A percentile compares a stretch with the other conserved stretches of the same genome.
Conservation (phyloP, 345 rosid species). For the Murraya paniculata region DNA sequence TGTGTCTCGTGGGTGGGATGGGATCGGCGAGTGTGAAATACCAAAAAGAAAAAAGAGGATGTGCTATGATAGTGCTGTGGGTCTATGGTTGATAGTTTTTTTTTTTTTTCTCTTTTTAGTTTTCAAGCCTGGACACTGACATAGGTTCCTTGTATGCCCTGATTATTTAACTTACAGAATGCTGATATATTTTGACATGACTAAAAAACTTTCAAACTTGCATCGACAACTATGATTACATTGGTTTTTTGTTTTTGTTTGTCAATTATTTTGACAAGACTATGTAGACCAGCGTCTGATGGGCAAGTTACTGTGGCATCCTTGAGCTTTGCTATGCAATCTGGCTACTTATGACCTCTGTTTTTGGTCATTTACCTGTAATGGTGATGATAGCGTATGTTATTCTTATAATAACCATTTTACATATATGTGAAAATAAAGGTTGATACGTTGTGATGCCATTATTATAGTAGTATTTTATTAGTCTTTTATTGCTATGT, state of each 20-base stretch:
- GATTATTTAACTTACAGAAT: not conserved
- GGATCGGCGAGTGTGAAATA: too few relatives aligned
- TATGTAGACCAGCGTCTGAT: not conserved
- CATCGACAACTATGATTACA: not conserved
- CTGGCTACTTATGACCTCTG: not conserved
- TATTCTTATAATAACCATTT: not conserved
- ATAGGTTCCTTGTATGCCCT: not conserved
- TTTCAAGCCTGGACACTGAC: not conserved
- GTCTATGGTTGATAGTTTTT: not conserved
- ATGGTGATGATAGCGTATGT: not conserved
- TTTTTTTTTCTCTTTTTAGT: not conserved
- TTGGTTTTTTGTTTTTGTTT: not conserved
- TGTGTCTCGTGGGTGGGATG: too few relatives aligned
- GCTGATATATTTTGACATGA: not conserved
- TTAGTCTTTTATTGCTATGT: not conserved
- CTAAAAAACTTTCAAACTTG: not conserved
- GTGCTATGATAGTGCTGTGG: not conserved
- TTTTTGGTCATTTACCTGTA: not conserved
- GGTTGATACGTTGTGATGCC: not conserved
- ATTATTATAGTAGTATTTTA: not conserved
- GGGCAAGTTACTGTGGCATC: not conserved
- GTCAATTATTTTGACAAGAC: not conserved
- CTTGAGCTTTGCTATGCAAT: not conserved
- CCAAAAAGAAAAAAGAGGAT: not conserved
- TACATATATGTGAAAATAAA: not conserved